Percentiles rank a stretch among this genome's conserved stretches.
phyloP scores from a whole-genome alignment of 2,329 filamentous ascomycete species.

The Ophiostoma tasmaniense region DNA sequence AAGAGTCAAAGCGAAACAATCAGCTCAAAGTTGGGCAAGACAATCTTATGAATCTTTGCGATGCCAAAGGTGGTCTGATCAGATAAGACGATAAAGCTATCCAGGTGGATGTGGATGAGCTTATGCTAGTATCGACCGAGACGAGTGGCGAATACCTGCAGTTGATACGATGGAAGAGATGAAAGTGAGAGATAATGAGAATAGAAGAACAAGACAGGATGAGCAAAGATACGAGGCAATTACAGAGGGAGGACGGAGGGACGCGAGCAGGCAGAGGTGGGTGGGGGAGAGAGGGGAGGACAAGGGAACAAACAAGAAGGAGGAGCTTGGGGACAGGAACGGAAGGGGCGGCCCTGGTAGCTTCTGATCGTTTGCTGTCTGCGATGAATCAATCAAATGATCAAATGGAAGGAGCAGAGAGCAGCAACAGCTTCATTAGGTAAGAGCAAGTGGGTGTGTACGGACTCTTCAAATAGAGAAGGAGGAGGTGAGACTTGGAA shows the following conservation, averaged over 20 bases:
- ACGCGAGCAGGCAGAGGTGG: neutral
- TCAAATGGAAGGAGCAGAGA: neutral
- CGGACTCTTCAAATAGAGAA: neutral
- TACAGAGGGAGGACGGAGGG: neutral
- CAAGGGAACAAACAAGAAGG: neutral
- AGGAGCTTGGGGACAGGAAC: constrained; percentile 7
- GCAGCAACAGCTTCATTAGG: neutral
- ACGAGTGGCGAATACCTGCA: neutral
- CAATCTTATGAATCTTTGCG: neutral
- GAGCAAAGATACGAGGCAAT: neutral
- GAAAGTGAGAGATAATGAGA: neutral
- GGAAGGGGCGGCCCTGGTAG: constrained; percentile 5
- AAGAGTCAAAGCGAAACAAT: neutral
- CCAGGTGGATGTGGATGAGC: neutral
- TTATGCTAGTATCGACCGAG: neutral
- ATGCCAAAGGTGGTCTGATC: neutral
- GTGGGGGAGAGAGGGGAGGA: neutral
- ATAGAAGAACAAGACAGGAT: neutral
- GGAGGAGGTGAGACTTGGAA: neutral
- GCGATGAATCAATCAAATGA: neutral
- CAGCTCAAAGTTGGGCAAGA: no score
- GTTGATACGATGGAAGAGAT: neutral
- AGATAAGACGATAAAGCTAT: constrained; percentile 6
- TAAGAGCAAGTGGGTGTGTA: neutral
- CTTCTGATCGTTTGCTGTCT: neutral